A percentile compares a stretch with the other conserved stretches of the same genome.
phyloP scores from a whole-genome alignment of 352 stramenopile genomes.

The Phytophthora niederhauseri region DNA sequence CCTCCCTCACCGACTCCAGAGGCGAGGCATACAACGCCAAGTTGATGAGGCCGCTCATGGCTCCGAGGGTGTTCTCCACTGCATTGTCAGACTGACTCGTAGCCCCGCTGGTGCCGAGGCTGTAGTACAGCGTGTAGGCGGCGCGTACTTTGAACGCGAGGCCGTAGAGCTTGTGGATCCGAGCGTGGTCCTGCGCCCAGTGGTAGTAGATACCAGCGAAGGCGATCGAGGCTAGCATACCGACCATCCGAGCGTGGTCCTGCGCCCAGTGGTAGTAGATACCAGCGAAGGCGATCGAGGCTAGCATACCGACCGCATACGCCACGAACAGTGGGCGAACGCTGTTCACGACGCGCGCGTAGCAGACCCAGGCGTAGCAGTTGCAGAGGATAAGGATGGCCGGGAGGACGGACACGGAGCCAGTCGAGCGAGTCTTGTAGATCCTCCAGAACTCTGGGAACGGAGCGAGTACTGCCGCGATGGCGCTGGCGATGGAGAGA shows the following conservation, averaged over 20 bases:
- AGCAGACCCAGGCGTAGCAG: constrained; percentile 51
- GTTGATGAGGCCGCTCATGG: constrained; percentile 13
- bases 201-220: constrained; percentile 46
- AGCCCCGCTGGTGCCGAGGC: constrained; percentile 17
- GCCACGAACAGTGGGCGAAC: constrained; percentile 32
- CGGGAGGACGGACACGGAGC: constrained; percentile 43
- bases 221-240: constrained; percentile 32
- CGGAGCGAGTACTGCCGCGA: constrained; percentile 63
- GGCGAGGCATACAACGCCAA: constrained; percentile 35
- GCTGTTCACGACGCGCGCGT: constrained; percentile 26
- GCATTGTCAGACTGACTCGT: constrained; percentile 15
- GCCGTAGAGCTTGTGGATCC: constrained; percentile 34
- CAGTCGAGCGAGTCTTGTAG: constrained; percentile 49
- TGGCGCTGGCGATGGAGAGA: constrained; percentile 49
- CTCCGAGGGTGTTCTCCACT: neutral
- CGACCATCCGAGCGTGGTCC: constrained; percentile 32
- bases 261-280: constrained; percentile 46
- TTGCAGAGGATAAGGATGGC: constrained; percentile 62
- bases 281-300: constrained; percentile 38
- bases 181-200: constrained; percentile 34
- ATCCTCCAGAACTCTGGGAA: constrained; percentile 51
- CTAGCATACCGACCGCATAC: constrained; percentile 30
- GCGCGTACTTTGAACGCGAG: constrained; percentile 9
- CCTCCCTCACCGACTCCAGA: constrained; percentile 19
- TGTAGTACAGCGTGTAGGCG: constrained; percentile 20